phyloP scores from a whole-genome alignment of 2,329 filamentous ascomycete species.

The Ophiobolus disseminans region DNA sequence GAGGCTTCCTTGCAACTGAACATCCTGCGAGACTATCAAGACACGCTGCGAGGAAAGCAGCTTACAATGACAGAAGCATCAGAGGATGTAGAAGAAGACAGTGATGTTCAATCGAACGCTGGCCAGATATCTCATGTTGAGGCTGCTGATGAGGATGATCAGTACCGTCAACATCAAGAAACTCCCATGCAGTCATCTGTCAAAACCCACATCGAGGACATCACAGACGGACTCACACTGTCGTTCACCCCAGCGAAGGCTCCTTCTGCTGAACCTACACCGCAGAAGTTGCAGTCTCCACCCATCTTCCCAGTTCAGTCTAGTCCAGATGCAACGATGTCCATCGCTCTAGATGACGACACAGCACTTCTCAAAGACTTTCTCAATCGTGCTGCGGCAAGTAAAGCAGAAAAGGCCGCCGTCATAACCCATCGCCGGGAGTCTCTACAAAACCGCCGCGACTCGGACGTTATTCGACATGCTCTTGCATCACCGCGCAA shows the following conservation, averaged over 20 bases:
- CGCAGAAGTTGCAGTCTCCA: conserved; percentile 37
- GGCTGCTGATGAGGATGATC: too few species aligned
- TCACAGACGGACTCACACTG: conserved; percentile 42
- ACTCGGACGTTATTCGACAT: conserved; percentile 55
- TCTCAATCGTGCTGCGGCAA: conserved; percentile 57
- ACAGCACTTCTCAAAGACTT: conserved; percentile 59
- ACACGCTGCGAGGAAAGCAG: conserved; percentile 2
- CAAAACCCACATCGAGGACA: conserved; percentile 22
- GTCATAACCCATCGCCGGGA: conserved; percentile 46
- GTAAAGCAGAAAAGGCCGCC: conserved; percentile 50
- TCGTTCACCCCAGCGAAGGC: conserved; percentile 20
- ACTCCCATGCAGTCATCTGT: background rate
- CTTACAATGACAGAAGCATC: background rate
- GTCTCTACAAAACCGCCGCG: conserved; percentile 55
- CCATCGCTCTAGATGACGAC: conserved; percentile 53
- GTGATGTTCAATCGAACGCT: too few species aligned
- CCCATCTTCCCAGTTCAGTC: conserved; percentile 32
- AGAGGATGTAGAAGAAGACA: background rate
- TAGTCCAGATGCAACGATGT: conserved; percentile 36
- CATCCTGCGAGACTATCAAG: conserved; percentile 32
- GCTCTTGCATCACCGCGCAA: conserved; percentile 56
- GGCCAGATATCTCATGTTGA: too few species aligned
- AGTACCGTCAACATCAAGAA: too few species aligned
- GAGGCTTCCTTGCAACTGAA: conserved; percentile 42
- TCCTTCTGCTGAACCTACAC: conserved; percentile 18